A percentile compares a stretch with the other conserved stretches of the same genome.
Evolutionary conservation across 1,284 basidiomycete species (phyloP).

Genomic region (Cystobasidium sp.): DNA sequence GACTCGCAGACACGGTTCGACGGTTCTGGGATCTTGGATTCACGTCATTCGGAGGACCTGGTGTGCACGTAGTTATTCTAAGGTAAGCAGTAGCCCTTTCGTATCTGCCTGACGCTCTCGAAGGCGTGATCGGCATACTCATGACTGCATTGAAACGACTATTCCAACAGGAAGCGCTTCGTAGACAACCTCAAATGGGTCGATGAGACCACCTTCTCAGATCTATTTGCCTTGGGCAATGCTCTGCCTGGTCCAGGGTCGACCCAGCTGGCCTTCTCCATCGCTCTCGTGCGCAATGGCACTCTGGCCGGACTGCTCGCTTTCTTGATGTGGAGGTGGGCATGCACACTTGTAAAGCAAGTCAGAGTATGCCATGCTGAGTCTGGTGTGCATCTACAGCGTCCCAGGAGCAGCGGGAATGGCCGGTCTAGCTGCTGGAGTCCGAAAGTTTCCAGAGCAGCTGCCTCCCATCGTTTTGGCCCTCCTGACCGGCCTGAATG

Average conservation of each 20-base stretch:
- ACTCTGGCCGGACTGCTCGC: slow-evolving; percentile 57
- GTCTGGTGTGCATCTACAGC: slow-evolving; percentile 44
- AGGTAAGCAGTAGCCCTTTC: slow-evolving; percentile 3
- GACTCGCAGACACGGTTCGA: slow-evolving; percentile 31
- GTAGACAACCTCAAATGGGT: slow-evolving; percentile 52
- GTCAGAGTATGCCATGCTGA: slow-evolving; percentile 22
- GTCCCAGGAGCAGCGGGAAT: slow-evolving; percentile 64
- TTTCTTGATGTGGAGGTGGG: slow-evolving; percentile 56
- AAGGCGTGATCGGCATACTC: slow-evolving; percentile 8
- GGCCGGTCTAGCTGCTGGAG: slow-evolving; percentile 63
- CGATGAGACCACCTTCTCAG: slow-evolving; percentile 51
- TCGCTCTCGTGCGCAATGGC: slow-evolving; percentile 57
- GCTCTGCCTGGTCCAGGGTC: slow-evolving; percentile 60
- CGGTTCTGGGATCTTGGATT: slow-evolving; percentile 51
- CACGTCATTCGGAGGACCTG: slow-evolving; percentile 47
- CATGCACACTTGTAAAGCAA: slow-evolving; percentile 30
- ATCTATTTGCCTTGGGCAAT: slow-evolving; percentile 60
- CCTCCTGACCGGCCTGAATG: slow-evolving; percentile 65
- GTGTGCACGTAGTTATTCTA: slow-evolving; percentile 43
- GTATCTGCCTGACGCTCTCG: neutral
- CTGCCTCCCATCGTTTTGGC: slow-evolving; percentile 64
- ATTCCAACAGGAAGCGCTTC: slow-evolving; percentile 50
- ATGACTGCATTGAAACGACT: slow-evolving; percentile 46
- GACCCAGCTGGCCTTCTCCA: slow-evolving; percentile 59
- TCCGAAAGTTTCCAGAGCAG: slow-evolving; percentile 60